phyloP scores from a whole-genome alignment of 805 yeast species.

The Kodamaea sagamina region DNA sequence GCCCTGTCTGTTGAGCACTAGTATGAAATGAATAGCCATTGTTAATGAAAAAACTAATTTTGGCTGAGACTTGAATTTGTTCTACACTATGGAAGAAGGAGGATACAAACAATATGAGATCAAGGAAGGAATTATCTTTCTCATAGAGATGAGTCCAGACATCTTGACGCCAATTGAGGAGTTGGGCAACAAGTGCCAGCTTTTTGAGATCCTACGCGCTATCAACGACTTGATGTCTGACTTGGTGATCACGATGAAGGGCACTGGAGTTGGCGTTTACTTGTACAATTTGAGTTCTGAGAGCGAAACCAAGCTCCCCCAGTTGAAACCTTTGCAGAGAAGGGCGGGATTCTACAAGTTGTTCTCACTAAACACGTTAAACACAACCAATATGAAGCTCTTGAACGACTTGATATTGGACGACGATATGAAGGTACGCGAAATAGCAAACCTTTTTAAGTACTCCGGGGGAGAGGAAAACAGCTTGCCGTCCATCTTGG shows the following conservation, averaged over 20 bases:
- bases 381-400: slow-evolving; percentile 56
- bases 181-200: slow-evolving; percentile 42
- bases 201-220: slow-evolving; percentile 55
- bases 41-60: background rate
- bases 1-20: slow-evolving; percentile 93
- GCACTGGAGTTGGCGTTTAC: slow-evolving; percentile 75
- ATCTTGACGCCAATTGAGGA: slow-evolving; percentile 40
- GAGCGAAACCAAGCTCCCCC: slow-evolving; percentile 7
- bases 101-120: slow-evolving; percentile 42
- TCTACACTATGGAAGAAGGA: background rate
- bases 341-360: slow-evolving; percentile 48
- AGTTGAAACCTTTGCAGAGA: slow-evolving; percentile 26
- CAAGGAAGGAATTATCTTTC: slow-evolving; percentile 64
- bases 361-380: slow-evolving; percentile 55
- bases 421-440: slow-evolving; percentile 35
- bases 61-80: background rate
- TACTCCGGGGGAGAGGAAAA: slow-evolving; percentile 21
- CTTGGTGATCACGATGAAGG: slow-evolving; percentile 62
- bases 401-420: slow-evolving; percentile 55
- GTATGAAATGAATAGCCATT: slow-evolving; percentile 79
- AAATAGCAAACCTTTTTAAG: slow-evolving; percentile 15
- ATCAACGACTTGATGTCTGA: slow-evolving; percentile 64
- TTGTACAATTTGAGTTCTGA: slow-evolving; percentile 43
- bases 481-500: slow-evolving; percentile 43
- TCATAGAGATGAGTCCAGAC: slow-evolving; percentile 51